These are phyloP conservation scores for Hanseniaspora lachancei DNA, from an alignment of 805 yeast genomes.

Conservation along the genomic window DNA sequence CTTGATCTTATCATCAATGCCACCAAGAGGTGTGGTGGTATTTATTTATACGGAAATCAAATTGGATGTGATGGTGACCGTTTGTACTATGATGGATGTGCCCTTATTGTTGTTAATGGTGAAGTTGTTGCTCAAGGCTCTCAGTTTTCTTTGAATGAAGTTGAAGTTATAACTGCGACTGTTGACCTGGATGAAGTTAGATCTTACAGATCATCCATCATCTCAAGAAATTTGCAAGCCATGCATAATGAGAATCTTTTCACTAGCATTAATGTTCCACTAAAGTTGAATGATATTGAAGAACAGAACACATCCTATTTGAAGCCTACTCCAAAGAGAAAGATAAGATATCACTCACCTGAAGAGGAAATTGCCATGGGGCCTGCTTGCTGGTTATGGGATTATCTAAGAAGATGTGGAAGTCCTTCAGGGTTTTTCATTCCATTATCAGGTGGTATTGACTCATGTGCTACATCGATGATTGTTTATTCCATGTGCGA, in stretches of 20 bases:
- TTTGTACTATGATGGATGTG: slow-evolving; percentile 92
- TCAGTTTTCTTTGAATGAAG: slow-evolving; percentile 81
- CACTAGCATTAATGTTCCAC: slow-evolving; percentile 46
- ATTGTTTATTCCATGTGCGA: slow-evolving; percentile 92
- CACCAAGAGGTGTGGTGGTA: slow-evolving; percentile 91
- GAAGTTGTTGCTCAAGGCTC: slow-evolving; percentile 82
- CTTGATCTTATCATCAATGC: slow-evolving; percentile 80
- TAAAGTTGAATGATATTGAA: slow-evolving; percentile 51
- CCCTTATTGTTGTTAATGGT: slow-evolving; percentile 86
- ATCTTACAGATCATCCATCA: slow-evolving; percentile 53
- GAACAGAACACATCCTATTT: slow-evolving; percentile 48
- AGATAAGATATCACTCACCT: slow-evolving; percentile 58
- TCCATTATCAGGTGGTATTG: slow-evolving; percentile 95
- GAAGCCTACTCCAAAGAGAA: slow-evolving; percentile 41
- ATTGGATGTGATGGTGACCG: slow-evolving; percentile 98
- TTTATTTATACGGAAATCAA: slow-evolving; percentile 86
- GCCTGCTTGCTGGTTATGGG: slow-evolving; percentile 99
- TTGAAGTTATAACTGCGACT: slow-evolving; percentile 91
- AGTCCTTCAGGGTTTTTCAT: slow-evolving; percentile 76
- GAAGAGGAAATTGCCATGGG: slow-evolving; percentile 96
- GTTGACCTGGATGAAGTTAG: slow-evolving; percentile 87
- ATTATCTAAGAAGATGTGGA: slow-evolving; percentile 78
- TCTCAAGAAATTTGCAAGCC: slow-evolving; percentile 67
- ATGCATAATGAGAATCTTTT: slow-evolving; percentile 27
- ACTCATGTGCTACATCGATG: slow-evolving; percentile 92